phyloP scores from a whole-genome alignment of 2,329 filamentous ascomycete species.

The Monilinia vaccinii-corymbosi region DNA sequence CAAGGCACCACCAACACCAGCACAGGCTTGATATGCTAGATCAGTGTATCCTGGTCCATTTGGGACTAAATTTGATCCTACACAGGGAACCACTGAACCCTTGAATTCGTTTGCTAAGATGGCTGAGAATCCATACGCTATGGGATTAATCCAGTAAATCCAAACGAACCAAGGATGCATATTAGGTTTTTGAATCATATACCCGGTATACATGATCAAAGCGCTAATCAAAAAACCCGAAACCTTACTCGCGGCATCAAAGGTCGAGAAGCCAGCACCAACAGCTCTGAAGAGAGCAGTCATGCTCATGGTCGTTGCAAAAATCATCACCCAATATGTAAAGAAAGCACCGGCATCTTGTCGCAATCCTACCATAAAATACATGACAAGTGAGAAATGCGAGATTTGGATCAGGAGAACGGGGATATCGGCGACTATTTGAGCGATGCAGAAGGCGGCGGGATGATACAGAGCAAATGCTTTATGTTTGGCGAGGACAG shows the following conservation, averaged over 20 bases:
- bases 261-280: slow-evolving; percentile 50
- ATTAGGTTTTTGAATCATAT: slow-evolving; percentile 50
- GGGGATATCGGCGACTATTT: slow-evolving; percentile 45
- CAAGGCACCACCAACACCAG: slow-evolving; percentile 47
- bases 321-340: slow-evolving; percentile 47
- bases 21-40: slow-evolving; percentile 40
- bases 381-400: slow-evolving; percentile 47
- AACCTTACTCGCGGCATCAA: slow-evolving; percentile 48
- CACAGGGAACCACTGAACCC: slow-evolving; percentile 42
- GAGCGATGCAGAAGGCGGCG: slow-evolving; percentile 48
- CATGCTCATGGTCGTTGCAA: slow-evolving; percentile 35
- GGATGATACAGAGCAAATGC: slow-evolving; percentile 49
- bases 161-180: slow-evolving; percentile 58
- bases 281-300: slow-evolving; percentile 41
- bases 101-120: slow-evolving; percentile 65
- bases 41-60: slow-evolving; percentile 39
- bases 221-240: slow-evolving; percentile 44
- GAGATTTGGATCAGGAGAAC: slow-evolving; percentile 49
- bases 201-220: slow-evolving; percentile 53
- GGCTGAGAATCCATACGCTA: slow-evolving; percentile 62
- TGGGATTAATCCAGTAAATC: slow-evolving; percentile 56
- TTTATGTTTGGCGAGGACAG: slow-evolving; percentile 50
- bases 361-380: slow-evolving; percentile 54
- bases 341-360: slow-evolving; percentile 47
- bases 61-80: slow-evolving; percentile 41